Conservation (phyloP, 441 rosid genomes). For the Aquilaria agallochum region DNA sequence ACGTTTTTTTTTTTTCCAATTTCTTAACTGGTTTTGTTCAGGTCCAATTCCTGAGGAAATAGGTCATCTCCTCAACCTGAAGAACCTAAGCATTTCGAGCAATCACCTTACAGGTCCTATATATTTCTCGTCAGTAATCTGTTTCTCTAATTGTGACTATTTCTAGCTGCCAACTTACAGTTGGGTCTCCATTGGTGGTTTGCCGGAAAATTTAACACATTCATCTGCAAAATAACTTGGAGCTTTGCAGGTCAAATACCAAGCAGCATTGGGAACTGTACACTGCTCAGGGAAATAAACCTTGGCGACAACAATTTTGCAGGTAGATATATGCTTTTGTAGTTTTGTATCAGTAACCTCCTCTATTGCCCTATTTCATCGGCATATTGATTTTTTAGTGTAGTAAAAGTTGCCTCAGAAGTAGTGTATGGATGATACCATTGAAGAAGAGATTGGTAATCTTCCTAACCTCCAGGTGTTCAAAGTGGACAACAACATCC, state of each 20-base stretch:
- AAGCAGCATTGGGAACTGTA: conserved; percentile 16
- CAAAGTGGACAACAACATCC: neutral
- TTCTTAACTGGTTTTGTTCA: no score
- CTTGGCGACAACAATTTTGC: conserved; percentile 14
- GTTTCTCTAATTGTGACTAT: no score
- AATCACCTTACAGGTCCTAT: neutral
- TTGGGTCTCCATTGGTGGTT: neutral
- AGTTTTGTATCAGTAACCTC: neutral
- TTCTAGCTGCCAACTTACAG: neutral
- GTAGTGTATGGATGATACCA: no score
- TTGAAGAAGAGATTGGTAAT: neutral
- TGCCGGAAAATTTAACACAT: neutral
- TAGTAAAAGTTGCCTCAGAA: no score
- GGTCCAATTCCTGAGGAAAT: conserved; percentile 8
- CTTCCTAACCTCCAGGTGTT: neutral
- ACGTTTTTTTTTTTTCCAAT: neutral
- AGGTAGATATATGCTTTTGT: conserved; percentile 6
- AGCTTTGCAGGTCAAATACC: conserved; percentile 11
- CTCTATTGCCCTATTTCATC: neutral
- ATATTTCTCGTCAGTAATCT: no score
- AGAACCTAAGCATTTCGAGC: neutral
- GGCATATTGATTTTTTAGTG: no score
- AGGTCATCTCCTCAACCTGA: neutral
- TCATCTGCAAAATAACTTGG: neutral
- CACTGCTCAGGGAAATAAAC: conserved; percentile 6